Evolutionary conservation across 129 eudicot genomes (phyloP), one percentile per base, ranked within the genome.

Genomic region (Artemisia annua): DNA sequence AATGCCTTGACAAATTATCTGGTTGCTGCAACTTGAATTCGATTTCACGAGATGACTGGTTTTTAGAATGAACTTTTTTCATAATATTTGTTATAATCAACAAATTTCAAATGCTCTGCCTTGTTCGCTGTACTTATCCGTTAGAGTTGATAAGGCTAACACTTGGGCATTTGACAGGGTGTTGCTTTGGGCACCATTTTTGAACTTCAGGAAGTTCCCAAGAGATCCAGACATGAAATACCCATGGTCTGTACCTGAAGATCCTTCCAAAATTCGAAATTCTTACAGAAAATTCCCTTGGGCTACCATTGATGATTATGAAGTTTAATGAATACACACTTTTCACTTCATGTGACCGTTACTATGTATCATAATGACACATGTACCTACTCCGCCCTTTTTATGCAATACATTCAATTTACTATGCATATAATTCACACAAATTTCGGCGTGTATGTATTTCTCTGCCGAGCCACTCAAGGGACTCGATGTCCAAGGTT

Each of bases 151-250:
- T n/a, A n/a, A n/a, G n/a, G n/a, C n/a, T n/a, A 74, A 64, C 54
- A 39, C 19, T 52, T 46, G 56, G 60, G 66, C 7, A 20, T 11
- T 54, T 65, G 51, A 70, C 85, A 92, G 98, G 35, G 75, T 92
- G 18, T 62, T 92, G 85, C 85, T 92, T 10, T 92, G 98, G 98
- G 96, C 98, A 46, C 98, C 98, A 63, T 92, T 92, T 69, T 57
- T 92, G 24, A 92, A 92, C 90, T 87, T 92, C 85, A 85, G 98
- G 72, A 92, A 85, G 63, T 89, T 92, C 50, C 98, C 98, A 2
- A 65, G 96, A 78, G 98, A 93, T 76, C 96, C 98, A 54, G 66
- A 84, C 50, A 85, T 89, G 95, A 87, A 89, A 87, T 85, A 93
- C 79, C 97, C 97, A 13, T 93, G 98, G 98, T 82, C 87, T 24